phyloP scores from a whole-genome alignment of 805 yeast genomes.

The Candida arabinofermentans region DNA sequence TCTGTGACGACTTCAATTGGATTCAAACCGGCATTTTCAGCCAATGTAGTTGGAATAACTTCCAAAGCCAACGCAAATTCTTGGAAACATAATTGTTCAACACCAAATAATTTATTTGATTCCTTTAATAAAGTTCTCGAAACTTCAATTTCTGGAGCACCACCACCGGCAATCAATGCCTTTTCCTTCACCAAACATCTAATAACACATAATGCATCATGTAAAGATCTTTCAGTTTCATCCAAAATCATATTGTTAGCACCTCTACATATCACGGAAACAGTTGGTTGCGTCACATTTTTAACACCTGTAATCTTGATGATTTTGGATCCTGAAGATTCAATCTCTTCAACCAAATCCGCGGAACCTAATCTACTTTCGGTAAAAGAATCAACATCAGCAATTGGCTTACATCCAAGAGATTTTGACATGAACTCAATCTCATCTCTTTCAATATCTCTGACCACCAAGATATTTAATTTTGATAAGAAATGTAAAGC shows the following conservation, averaged over 20 bases:
- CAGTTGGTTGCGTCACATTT: slow-evolving; percentile 56
- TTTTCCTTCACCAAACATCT: slow-evolving; percentile 84
- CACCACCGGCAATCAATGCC: slow-evolving; percentile 96
- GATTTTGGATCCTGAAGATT: slow-evolving; percentile 83
- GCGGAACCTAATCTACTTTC: slow-evolving; percentile 93
- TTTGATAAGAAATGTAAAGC: slow-evolving; percentile 93
- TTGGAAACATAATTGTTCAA: slow-evolving; percentile 85
- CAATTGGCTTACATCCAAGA: slow-evolving; percentile 92
- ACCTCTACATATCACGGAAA: slow-evolving; percentile 90
- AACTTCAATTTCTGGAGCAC: slow-evolving; percentile 94
- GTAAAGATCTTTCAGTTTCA: slow-evolving; percentile 95
- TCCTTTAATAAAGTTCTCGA: slow-evolving; percentile 71
- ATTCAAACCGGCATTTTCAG: slow-evolving; percentile 92
- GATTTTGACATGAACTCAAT: slow-evolving; percentile 83
- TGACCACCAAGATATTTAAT: slow-evolving; percentile 88
- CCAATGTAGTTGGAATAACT: slow-evolving; percentile 88
- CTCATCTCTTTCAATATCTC: slow-evolving; percentile 95
- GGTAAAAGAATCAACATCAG: slow-evolving; percentile 88
- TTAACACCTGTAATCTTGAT: slow-evolving; percentile 84
- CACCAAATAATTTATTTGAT: slow-evolving; percentile 70
- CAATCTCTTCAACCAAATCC: slow-evolving; percentile 87
- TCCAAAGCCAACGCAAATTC: slow-evolving; percentile 91
- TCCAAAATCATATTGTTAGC: slow-evolving; percentile 87
- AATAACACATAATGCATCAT: slow-evolving; percentile 94
- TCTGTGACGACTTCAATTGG: slow-evolving; percentile 91